Evolutionary conservation across 1,284 basidiomycete species (phyloP), one percentile per base, ranked within the genome.

Genomic region (Boletellus deceptivus): DNA sequence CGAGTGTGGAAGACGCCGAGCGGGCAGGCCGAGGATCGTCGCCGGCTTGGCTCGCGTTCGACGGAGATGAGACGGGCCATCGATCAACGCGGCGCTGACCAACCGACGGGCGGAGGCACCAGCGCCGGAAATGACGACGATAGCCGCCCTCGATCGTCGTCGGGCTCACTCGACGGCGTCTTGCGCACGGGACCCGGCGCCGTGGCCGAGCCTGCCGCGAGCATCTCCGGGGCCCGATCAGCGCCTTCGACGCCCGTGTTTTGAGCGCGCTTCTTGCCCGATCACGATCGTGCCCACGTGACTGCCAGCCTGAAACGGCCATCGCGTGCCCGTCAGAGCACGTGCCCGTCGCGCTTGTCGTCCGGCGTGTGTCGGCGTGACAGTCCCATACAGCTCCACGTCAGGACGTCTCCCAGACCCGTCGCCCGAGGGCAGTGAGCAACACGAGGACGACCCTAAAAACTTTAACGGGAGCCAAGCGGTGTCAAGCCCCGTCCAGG

Each of bases 341-440:
- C 27, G 27, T n/a, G n/a, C n/a, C n/a, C n/a, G n/a, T n/a, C n/a
- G n/a, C n/a, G n/a, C n/a, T n/a, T n/a, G n/a, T n/a, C n/a, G n/a
- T n/a, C n/a, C n/a, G n/a, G n/a, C n/a, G n/a, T n/a, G n/a, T 20
- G 20, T 22, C 22, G 22, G 22, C 22, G 3, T 22, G 22, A 22
- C 22, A 22, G 22, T 22, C 5, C 22, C 22, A 22, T 22, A 22
- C 22, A 61, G 20, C 65, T 68, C 67, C 64, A 67, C 1, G 67
- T 69, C 50, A 62, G 47, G 22, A 67, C 54, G 22, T 61, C 53
- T 16, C 61, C 54, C 20, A 31, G 52, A 39, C 24, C 54, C 35
- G 31, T 56, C 54, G 6, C 59, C 45, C 35, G 18, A 69, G 49
- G 16, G 68, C 56, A 36, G 69, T 58, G 17, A 55, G 67, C n/a